Conservation (phyloP, 192 early-diverging fungal genomes). For the Entomortierella parvispora region DNA sequence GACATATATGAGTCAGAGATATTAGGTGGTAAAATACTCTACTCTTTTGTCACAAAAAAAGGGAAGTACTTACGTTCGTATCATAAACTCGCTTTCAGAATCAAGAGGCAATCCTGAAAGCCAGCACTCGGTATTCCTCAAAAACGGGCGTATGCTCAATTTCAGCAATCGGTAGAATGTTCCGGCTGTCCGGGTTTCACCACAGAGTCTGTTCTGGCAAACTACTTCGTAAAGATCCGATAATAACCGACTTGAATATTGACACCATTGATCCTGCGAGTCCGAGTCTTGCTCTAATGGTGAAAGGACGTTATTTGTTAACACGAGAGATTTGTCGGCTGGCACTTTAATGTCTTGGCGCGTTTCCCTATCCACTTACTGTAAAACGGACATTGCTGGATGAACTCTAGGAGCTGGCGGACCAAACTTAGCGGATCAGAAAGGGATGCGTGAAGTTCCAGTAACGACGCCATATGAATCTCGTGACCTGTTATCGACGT, state of each 20-base stretch:
- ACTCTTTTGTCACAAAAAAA: not conserved
- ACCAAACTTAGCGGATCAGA: not conserved
- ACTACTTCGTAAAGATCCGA: conserved; percentile 20
- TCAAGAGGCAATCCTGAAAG: conserved; percentile 25
- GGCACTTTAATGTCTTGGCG: not conserved
- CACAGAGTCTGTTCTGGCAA: conserved; percentile 8
- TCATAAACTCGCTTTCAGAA: conserved; percentile 31
- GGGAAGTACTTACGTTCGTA: conserved; percentile 14
- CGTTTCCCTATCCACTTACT: conserved; percentile 1
- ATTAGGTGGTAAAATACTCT: not conserved
- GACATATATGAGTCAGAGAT: not conserved
- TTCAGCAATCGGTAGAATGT: conserved; percentile 24
- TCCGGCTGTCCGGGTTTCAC: conserved; percentile 1
- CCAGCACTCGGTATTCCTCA: conserved; percentile 38
- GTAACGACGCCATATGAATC: conserved; percentile 18
- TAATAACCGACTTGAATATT: conserved; percentile 11
- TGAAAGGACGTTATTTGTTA: too few relatives aligned
- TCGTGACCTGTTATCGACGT: not conserved
- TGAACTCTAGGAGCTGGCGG: not conserved
- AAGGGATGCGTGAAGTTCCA: conserved; percentile 17
- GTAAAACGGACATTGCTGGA: conserved; percentile 21
- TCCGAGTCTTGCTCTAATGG: conserved; percentile 7
- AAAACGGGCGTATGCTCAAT: conserved; percentile 25
- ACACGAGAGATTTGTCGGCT: too few relatives aligned
- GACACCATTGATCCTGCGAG: conserved; percentile 1